A percentile compares a stretch with the other conserved stretches of the same genome.
phyloP scores from a whole-genome alignment of 75 land plant species.

The Sequoia sempervirens region DNA sequence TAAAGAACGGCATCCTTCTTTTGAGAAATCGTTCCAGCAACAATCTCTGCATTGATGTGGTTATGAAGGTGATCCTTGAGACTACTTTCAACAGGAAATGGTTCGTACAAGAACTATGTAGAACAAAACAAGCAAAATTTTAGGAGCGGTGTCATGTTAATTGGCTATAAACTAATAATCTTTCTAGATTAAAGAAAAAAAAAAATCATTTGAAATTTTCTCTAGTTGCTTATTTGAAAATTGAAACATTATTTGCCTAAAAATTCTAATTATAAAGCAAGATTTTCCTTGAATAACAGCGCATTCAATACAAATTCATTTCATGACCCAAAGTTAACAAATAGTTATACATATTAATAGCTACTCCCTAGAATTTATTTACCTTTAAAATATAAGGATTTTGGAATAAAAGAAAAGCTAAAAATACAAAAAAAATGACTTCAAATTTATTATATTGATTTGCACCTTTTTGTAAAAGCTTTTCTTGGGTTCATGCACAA shows the following conservation, averaged over 20 bases:
- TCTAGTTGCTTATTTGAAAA: not conserved
- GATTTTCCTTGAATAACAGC: not conserved
- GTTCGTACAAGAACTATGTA: slow-evolving; percentile 90
- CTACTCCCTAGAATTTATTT: not conserved
- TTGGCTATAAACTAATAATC: not conserved
- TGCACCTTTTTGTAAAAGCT: slow-evolving; percentile 96
- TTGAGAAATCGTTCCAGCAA: slow-evolving; percentile 77
- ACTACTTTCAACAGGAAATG: slow-evolving; percentile 97
- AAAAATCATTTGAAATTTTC: not conserved
- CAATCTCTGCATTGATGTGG: slow-evolving; percentile 92
- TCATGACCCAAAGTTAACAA: not conserved
- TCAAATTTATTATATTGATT: not conserved
- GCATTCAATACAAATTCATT: not conserved
- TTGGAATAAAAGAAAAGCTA: no score
- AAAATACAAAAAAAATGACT: not conserved
- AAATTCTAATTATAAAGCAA: not conserved
- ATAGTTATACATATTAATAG: not conserved
- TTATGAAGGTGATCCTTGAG: slow-evolving; percentile 82
- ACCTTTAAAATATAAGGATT: not conserved
- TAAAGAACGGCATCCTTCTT: slow-evolving; percentile 94
- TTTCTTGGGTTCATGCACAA: slow-evolving; percentile 97
- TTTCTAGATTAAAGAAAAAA: not conserved
- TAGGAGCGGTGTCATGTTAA: not conserved
- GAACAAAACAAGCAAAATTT: not conserved
- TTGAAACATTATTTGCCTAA: not conserved